Conservation (phyloP, 768 basidiomycete species). For the Suillus tomentosus region DNA sequence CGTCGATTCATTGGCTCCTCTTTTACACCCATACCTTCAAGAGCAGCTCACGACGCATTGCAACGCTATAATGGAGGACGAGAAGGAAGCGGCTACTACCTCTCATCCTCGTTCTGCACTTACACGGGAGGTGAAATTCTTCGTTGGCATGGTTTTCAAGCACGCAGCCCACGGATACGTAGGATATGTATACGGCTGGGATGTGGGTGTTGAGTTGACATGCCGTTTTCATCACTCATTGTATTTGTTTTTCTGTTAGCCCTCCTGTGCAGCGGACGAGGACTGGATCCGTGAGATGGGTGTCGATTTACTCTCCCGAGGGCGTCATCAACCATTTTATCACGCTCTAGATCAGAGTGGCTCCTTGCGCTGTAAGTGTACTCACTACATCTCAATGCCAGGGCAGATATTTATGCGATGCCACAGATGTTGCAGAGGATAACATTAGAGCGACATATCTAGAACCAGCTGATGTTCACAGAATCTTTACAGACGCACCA, state of each 20-base stretch:
- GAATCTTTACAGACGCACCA: conserved; percentile 28
- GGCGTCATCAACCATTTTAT: conserved; percentile 55
- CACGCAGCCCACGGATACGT: conserved; percentile 42
- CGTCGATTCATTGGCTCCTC: conserved; percentile 38
- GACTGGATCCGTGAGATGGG: conserved; percentile 48
- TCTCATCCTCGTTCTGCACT: conserved; percentile 30
- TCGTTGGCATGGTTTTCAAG: conserved; percentile 51
- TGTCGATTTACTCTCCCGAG: conserved; percentile 40
- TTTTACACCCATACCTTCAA: conserved; percentile 27
- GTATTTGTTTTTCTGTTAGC: conserved; percentile 15
- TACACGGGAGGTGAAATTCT: conserved; percentile 36
- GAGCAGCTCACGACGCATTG: conserved; percentile 34
- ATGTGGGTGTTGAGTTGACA: conserved; percentile 33
- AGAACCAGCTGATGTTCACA: conserved; percentile 20
- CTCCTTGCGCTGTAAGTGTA: conserved; percentile 39
- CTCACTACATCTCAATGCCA: background rate
- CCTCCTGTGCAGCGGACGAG: conserved; percentile 41
- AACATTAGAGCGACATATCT: conserved; percentile 30
- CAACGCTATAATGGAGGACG: conserved; percentile 32
- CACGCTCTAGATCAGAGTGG: conserved; percentile 37
- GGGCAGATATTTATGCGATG: background rate
- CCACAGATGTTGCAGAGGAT: conserved; percentile 40
- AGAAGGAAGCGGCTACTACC: conserved; percentile 30
- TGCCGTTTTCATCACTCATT: background rate
- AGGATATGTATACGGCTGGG: conserved; percentile 52